Conservation (phyloP, 2,329 filamentous ascomycete genomes). For the Fusarium begoniae region DNA sequence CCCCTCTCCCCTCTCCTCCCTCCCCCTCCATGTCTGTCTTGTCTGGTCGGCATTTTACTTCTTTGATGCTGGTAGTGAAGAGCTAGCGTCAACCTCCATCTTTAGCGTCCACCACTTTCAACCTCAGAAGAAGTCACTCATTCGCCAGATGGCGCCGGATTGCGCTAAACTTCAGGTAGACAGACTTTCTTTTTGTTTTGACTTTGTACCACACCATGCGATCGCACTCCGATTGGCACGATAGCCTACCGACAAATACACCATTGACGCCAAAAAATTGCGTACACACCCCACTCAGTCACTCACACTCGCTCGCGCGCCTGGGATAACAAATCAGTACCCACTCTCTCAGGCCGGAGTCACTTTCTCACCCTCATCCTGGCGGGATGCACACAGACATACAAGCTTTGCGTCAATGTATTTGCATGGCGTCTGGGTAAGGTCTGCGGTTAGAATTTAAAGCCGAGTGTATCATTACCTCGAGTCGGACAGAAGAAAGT, state of each 20-base stretch:
- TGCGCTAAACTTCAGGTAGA: conserved; percentile 3
- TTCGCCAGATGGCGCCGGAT: conserved; percentile 12
- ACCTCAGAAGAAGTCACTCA: conserved; percentile 10
- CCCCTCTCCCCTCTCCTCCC: neutral
- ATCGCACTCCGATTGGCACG: conserved; percentile 47
- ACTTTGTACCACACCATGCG: conserved; percentile 43
- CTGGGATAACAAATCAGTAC: neutral
- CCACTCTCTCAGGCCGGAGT: conserved; percentile 20
- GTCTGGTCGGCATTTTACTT: conserved; percentile 26
- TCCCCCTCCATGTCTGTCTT: neutral
- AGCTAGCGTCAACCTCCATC: conserved; percentile 28
- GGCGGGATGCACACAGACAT: neutral
- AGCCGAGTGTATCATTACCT: neutral
- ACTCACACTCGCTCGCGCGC: neutral
- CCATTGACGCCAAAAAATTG: conserved; percentile 35
- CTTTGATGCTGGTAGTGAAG: conserved; percentile 20
- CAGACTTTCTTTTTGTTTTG: conserved; percentile 35
- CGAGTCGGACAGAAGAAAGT: neutral
- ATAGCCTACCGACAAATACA: conserved; percentile 38
- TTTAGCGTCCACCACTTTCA: conserved; percentile 24
- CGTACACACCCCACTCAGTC: conserved; percentile 22
- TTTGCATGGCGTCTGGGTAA: neutral
- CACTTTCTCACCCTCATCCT: neutral
- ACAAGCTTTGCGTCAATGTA: neutral
- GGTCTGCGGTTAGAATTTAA: neutral